These are phyloP conservation scores for Salix arbutifolia DNA, from an alignment of 345 rosid genomes.

Conservation along the genomic window DNA sequence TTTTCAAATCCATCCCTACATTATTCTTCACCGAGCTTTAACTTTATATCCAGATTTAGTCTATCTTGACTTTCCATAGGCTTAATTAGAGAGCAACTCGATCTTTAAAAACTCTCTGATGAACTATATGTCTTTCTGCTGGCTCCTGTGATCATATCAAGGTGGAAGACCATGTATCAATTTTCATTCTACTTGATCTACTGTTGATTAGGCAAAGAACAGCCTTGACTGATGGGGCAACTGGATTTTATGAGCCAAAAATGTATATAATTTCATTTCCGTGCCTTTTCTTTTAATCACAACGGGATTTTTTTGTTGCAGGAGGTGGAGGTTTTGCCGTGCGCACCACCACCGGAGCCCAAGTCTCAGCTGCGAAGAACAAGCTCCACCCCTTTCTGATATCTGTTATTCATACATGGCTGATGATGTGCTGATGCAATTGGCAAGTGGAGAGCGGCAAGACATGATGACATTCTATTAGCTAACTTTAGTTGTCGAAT, in stretches of 20 bases:
- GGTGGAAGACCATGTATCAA: background rate
- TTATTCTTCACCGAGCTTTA: no score
- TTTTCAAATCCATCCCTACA: no score
- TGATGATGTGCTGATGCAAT: background rate
- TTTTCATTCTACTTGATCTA: background rate
- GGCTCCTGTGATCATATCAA: background rate
- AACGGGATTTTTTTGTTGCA: background rate
- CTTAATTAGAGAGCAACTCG: background rate
- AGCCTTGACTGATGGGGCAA: background rate
- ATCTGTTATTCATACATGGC: background rate
- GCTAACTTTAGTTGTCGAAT: background rate
- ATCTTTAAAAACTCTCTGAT: background rate
- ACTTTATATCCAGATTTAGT: no score
- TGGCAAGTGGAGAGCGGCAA: background rate
- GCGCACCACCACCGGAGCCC: background rate
- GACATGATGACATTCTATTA: background rate
- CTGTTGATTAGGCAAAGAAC: background rate
- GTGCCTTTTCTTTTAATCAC: background rate
- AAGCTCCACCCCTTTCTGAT: background rate
- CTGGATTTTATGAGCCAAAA: background rate
- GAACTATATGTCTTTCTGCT: background rate
- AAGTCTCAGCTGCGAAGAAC: background rate
- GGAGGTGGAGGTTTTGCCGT: background rate
- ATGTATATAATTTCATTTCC: background rate
- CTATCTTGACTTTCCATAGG: background rate